Percentiles rank a stretch among this genome's conserved stretches.
Conservation (phyloP, 495 filamentous ascomycete species). For the Massariosphaeria phaeospora region DNA sequence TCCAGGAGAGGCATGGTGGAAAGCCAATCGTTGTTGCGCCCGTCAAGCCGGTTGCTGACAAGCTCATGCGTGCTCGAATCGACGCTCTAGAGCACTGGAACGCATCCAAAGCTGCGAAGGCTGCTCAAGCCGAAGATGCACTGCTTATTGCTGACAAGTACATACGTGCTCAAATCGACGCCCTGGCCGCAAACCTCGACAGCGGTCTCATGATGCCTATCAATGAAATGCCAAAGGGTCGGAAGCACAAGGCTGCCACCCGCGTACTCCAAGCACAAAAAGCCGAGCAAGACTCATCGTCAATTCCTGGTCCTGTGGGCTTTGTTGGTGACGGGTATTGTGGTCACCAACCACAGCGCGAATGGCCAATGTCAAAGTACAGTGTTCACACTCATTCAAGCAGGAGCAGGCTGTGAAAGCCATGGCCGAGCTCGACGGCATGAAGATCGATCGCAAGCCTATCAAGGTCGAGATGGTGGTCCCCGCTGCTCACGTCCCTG, state of each 20-base stretch:
- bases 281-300: not conserved
- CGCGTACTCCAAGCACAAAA: conserved; percentile 28
- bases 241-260: conserved; percentile 39
- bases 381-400: too few relatives aligned
- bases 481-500: conserved; percentile 64
- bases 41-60: too few relatives aligned
- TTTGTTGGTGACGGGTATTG: conserved; percentile 68
- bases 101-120: conserved; percentile 49
- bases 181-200: conserved; percentile 64
- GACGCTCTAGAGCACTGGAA: conserved; percentile 54
- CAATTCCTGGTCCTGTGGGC: conserved; percentile 44
- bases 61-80: too few relatives aligned
- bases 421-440: conserved; percentile 71
- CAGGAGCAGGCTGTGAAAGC: conserved; percentile 76
- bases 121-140: conserved; percentile 47
- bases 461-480: conserved; percentile 95
- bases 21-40: too few relatives aligned
- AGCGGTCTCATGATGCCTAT: conserved; percentile 76
- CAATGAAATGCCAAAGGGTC: conserved; percentile 36
- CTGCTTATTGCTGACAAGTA: conserved; percentile 54
- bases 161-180: conserved; percentile 62
- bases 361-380: too few relatives aligned
- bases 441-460: conserved; percentile 79
- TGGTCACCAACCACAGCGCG: too few relatives aligned
- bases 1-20: conserved; percentile 16